Base-by-base conservation (phyloP, 805 yeast species). In the Lipomyces yamanashiensis region DNA sequence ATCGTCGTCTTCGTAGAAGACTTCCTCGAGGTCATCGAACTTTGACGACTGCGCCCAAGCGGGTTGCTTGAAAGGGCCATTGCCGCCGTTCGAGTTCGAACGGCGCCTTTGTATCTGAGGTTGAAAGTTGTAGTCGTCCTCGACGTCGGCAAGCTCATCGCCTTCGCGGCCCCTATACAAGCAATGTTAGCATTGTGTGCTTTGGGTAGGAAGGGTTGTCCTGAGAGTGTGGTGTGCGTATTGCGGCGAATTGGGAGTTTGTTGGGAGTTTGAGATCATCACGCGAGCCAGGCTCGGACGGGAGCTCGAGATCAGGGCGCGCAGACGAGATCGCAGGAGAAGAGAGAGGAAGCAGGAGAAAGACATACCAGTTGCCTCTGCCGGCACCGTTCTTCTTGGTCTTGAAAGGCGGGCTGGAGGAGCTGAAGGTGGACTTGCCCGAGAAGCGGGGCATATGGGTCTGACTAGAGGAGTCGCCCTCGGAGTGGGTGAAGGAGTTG, bases 361-460 rank as follows among this genome's bases (percentile, higher is more conserved):
- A 13, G 23, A 57, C 69, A 19, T 65, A 67, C 72, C 72, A 70
- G 51, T 70, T 70, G 61, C 71, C 72, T 36, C 68, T 47, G 48
- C 72, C 72, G 41, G 72, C 72, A 45, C 72, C 72, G 53, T 63
- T 58, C 62, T 70, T 70, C 69, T 70, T 70, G 28, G 70, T 15
- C 48, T 57, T 48, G 63, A 52, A 59, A 19, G 67, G 67, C 7
- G 64, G 56, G 28, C 53, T 66, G 37, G 62, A 49, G 34, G 23
- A 39, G 19, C 62, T 47, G 23, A 34, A 40, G 45, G 63, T 10
- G 23, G 71, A 56, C 64, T 70, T 69, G 47, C 72, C 72, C 17
- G 59, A 69, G 50, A 66, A 61, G 17, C 68, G 71, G 13, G 72
- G 72, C 19, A 70, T 28, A 5, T 28, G 52, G 19, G 56, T 43